Percentiles rank a stretch among this genome's conserved stretches.
Evolutionary conservation across 805 yeast species (phyloP).

Genomic region (Kodamaea nitidulidarum): DNA sequence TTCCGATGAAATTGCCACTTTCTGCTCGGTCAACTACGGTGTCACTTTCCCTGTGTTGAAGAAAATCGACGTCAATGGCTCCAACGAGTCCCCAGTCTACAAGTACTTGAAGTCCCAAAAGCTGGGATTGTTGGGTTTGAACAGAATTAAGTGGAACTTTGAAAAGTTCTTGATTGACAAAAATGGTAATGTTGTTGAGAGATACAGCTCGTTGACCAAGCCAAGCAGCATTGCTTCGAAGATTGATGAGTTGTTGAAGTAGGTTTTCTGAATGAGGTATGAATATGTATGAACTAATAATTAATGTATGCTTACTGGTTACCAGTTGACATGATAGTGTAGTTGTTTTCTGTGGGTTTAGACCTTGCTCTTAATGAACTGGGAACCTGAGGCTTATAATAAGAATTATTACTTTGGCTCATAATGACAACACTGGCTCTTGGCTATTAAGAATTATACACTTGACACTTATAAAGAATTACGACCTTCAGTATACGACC

Average conservation of each 20-base stretch:
- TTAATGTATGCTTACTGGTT: no score
- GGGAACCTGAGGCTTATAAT: no score
- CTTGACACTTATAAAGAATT: no score
- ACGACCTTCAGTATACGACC: no score
- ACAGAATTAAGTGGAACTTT: slow-evolving; percentile 43
- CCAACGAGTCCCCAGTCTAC: slow-evolving; percentile 74
- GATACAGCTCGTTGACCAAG: slow-evolving; percentile 63
- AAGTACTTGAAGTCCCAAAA: slow-evolving; percentile 63
- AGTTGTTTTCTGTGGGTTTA: no score
- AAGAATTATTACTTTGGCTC: no score
- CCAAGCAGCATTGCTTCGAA: slow-evolving; percentile 30
- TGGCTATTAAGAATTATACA: no score
- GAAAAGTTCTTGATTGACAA: slow-evolving; percentile 42
- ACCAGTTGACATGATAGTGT: no score
- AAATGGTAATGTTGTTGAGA: slow-evolving; percentile 41
- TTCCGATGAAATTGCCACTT: slow-evolving; percentile 59
- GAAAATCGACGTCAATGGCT: slow-evolving; percentile 89
- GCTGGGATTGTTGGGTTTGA: slow-evolving; percentile 43
- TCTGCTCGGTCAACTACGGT: slow-evolving; percentile 80
- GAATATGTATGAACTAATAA: neutral
- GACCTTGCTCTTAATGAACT: no score
- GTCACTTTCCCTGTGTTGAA: slow-evolving; percentile 86
- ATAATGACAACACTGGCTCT: no score
- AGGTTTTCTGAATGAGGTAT: neutral
- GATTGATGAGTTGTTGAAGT: slow-evolving; percentile 55